Base-by-base conservation (phyloP, 1,284 basidiomycete species). In the Trichosporon coremiiforme region DNA sequence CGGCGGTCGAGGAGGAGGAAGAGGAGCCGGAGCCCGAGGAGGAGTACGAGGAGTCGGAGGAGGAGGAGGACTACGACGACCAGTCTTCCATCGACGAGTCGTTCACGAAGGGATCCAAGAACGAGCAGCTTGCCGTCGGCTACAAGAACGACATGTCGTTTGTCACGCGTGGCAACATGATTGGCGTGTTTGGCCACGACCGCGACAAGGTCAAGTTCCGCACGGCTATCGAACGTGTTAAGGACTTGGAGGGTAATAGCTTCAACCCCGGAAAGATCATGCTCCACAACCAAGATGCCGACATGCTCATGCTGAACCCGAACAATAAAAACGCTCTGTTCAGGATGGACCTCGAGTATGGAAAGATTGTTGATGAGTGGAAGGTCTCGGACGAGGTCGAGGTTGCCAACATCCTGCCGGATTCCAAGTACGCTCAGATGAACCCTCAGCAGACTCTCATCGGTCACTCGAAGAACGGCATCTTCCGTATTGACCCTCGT, bases 311-410 rank as follows among this genome's bases (percentile, higher is more conserved):
- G 70, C 93, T 94, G 88, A 93, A 98, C 79, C 90, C 93, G 1
- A 80, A 84, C 45, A 90, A 95, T 67, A 88, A 90, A 17, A 89
- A 95, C 77, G 90, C 94, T 0, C 85, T 99, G 41, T 98, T 90
- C 85, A 90, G 87, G 75, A 90, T 99, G 88, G 97, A 99, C 83
- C 89, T 99, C 73, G 94, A 96, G 83, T 90, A 91, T 60, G 97
- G 95, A 65, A 97, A 98, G 85, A 90, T 99, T 53, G 94, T 99
- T 8, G 97, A 99, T 79, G 96, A 99, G 82, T 98, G 95, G 95
- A 96, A 95, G 81, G 90, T 99, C n/a, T 91, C 95, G 79, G 94
- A 98, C 65, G 87, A 91, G 77, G 87, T 98, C 70, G 86, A 87
- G 15, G 92, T 98, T 70, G 88, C 90, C 79, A 91, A 96, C 80